Evolutionary conservation across 2,329 filamentous ascomycete genomes (phyloP).

Genomic region (Scleromitrula shiraiana): DNA sequence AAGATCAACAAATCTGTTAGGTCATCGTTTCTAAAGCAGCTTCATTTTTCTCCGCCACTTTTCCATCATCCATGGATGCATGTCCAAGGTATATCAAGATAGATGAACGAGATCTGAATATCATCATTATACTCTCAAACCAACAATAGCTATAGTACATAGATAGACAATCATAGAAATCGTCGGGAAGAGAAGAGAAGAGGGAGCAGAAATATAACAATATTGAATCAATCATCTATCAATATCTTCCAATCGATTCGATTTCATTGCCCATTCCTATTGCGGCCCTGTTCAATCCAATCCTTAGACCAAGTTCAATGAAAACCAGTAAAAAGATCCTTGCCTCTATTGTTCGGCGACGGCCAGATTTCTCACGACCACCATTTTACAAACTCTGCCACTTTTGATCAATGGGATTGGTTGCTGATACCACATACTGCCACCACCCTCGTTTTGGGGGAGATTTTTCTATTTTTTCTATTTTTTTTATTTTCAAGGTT

Average conservation of each 20-base stretch:
- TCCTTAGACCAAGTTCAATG: not conserved
- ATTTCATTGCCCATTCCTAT: slow-evolving; percentile 1
- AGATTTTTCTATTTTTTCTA: not conserved
- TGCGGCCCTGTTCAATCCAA: not conserved
- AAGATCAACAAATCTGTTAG: not conserved
- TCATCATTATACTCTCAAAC: no score
- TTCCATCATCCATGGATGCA: not conserved
- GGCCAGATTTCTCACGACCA: not conserved
- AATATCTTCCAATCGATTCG: slow-evolving; percentile 2
- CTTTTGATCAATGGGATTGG: slow-evolving; percentile 5
- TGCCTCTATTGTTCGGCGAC: not conserved
- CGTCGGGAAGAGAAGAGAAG: no score
- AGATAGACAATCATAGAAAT: no score
- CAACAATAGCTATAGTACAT: no score
- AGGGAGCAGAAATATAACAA: no score
- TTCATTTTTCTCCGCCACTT: slow-evolving; percentile 1
- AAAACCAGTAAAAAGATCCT: not conserved
- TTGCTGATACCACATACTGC: slow-evolving; percentile 6
- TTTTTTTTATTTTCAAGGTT: not conserved
- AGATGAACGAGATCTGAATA: no score
- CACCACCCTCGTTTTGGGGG: no score
- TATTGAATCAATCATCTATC: slow-evolving; percentile 2
- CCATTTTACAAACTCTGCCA: slow-evolving; percentile 2
- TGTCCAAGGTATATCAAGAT: no score
- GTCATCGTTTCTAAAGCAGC: not conserved